Evolutionary conservation across 2,329 filamentous ascomycete species (phyloP), one percentile per base, ranked within the genome.

Genomic region (Colletotrichum chlorophyti): DNA sequence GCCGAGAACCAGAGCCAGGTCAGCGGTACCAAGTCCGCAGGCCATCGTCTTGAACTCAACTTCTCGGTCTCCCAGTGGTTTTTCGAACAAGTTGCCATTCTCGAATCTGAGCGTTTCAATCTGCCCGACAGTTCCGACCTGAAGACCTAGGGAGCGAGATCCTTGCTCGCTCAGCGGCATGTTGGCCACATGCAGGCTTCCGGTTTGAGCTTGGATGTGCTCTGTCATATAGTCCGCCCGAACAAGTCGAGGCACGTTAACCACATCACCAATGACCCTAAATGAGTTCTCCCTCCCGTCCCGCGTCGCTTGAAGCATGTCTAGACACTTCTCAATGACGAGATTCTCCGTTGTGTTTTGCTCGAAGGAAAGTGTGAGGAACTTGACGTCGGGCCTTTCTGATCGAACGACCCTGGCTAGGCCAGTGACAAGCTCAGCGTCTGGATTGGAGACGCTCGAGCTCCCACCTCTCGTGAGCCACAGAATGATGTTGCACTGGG

Each of bases 11-110:
- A 19, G 75, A 72, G 53, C 68, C 0, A 78, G 68, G 57, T 83
- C 80, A 19, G 71, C 70, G 62, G 76, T 76, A 64, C 77, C 82
- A 52, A 83, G 65, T 0, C 77, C 77, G 1, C 74, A 69, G 7
- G 75, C 75, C 32, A 70, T 72, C 14, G 78, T 69, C 53, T 75
- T 70, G 50, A 80, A 70, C 60, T 79, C 76, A 6, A 80, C 65
- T 26, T 78, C 69, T 24, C 73, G 67, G 1, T 63, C 67, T 0
- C 65, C 66, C 15, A 78, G 49, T 5, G 70, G 64, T 5, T 62
- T 37, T 8, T 66, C 63, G 17, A 58, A 53, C 10, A 63, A 38
- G 15, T 63, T 24, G 10, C 68, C 61, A 14, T 70, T 67, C 34
- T 65, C 59, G 48, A 66, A 68, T 47, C 69, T 65, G 27, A 70